These are phyloP conservation scores for Xenoacremonium recifei DNA, from an alignment of 2,329 filamentous ascomycete species.

Conservation along the genomic window DNA sequence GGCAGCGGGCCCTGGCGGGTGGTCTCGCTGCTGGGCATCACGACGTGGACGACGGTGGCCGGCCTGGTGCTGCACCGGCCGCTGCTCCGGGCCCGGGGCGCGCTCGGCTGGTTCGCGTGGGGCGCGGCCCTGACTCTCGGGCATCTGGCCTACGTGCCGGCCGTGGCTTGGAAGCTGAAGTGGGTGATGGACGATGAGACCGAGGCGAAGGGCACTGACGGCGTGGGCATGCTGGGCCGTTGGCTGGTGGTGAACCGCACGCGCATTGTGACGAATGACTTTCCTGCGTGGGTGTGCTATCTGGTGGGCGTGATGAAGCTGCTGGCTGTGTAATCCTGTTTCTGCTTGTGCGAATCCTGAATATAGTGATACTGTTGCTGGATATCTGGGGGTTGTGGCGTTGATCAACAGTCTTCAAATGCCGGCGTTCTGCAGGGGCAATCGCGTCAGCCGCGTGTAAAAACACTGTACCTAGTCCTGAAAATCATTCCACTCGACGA, in stretches of 20 bases:
- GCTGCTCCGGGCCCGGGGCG: constrained; percentile 22
- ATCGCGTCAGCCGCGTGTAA: too few species aligned
- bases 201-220: constrained; percentile 19
- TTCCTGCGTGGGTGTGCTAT: constrained; percentile 33
- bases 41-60: constrained; percentile 28
- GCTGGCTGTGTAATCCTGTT: constrained; percentile 13
- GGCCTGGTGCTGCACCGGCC: constrained; percentile 22
- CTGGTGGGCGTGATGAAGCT: constrained; percentile 29
- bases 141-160: constrained; percentile 34
- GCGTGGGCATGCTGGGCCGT: constrained; percentile 27
- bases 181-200: constrained; percentile 25
- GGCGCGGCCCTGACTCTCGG: constrained; percentile 29
- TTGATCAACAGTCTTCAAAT: too few species aligned
- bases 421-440: too few species aligned
- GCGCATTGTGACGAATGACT: constrained; percentile 33
- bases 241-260: constrained; percentile 32
- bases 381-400: too few species aligned
- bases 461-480: too few species aligned
- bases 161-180: constrained; percentile 31
- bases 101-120: constrained; percentile 31
- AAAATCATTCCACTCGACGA: too few species aligned
- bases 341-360: too few species aligned
- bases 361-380: too few species aligned
- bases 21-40: constrained; percentile 33
- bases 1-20: constrained; percentile 31